A percentile compares a stretch with the other conserved stretches of the same genome.
Conservation (phyloP, 306 rosid genomes). For the Prosopis cineraria region DNA sequence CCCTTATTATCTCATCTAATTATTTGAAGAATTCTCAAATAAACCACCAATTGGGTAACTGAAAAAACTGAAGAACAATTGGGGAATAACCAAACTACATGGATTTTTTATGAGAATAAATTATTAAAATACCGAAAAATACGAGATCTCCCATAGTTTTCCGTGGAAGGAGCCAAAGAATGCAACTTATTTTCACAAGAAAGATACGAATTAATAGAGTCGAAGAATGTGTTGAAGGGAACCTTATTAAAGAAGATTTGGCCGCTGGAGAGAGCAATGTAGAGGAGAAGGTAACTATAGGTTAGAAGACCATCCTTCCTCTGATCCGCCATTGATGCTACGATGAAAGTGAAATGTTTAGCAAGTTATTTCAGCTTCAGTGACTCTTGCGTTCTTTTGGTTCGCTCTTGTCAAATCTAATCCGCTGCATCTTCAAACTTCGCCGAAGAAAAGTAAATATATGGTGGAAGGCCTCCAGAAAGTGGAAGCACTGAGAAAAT, state of each 20-base stretch:
- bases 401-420: background rate
- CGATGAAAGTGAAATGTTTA: background rate
- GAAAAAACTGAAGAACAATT: conserved; percentile 1
- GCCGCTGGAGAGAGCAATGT: conserved; percentile 94
- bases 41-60: conserved; percentile 3
- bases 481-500: background rate
- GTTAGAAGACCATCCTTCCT: conserved; percentile 56
- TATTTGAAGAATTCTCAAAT: conserved; percentile 7
- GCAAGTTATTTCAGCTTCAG: conserved; percentile 18
- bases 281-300: conserved; percentile 83
- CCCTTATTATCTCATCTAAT: conserved; percentile 7
- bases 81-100: background rate
- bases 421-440: background rate
- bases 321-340: conserved; percentile 77
- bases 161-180: conserved; percentile 16
- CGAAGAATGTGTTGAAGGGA: background rate
- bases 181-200: background rate
- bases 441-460: background rate
- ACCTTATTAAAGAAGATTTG: conserved; percentile 99
- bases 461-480: background rate
- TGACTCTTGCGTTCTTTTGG: conserved; percentile 2
- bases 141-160: conserved; percentile 2
- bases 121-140: background rate
- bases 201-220: background rate
- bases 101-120: background rate